Evolutionary conservation across 192 early-diverging fungal species (phyloP).

Genomic region (Blastocladiella britannica): DNA sequence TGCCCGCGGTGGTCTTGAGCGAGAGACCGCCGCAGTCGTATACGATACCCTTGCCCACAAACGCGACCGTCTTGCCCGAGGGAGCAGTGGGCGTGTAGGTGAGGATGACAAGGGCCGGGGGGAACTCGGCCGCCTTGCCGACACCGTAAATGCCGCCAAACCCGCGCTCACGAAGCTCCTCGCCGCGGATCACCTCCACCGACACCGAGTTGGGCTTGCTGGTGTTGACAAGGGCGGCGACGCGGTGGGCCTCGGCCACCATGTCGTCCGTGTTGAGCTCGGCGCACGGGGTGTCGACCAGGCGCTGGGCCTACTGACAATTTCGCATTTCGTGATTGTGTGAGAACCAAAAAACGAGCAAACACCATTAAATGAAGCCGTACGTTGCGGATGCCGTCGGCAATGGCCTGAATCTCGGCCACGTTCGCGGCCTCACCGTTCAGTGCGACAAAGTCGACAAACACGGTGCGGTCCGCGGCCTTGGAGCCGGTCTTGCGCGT

Average conservation of each 20-base stretch:
- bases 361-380: no score
- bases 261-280: conserved; percentile 22
- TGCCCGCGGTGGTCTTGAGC: conserved; percentile 16
- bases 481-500: conserved; percentile 8
- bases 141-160: conserved; percentile 26
- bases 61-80: conserved; percentile 16
- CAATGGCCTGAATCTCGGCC: conserved; percentile 1
- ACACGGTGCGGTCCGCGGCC: conserved; percentile 1
- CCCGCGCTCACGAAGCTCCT: conserved; percentile 17
- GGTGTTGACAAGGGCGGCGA: conserved; percentile 1
- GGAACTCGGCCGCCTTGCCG: conserved; percentile 20
- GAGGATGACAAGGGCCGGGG: conserved; percentile 22
- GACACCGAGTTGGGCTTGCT: background rate
- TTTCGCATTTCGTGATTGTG: no score
- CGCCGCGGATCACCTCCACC: conserved; percentile 20
- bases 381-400: conserved; percentile 12
- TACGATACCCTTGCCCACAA: conserved; percentile 37
- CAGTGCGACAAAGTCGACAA: conserved; percentile 2
- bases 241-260: conserved; percentile 14
- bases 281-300: conserved; percentile 23
- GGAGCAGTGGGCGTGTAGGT: conserved; percentile 12
- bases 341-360: no score
- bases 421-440: background rate
- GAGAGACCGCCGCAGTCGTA: conserved; percentile 29
- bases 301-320: conserved; percentile 10